These are phyloP conservation scores for Inosperma sp. DNA, from an alignment of 768 basidiomycete species.

Conservation along the genomic window DNA sequence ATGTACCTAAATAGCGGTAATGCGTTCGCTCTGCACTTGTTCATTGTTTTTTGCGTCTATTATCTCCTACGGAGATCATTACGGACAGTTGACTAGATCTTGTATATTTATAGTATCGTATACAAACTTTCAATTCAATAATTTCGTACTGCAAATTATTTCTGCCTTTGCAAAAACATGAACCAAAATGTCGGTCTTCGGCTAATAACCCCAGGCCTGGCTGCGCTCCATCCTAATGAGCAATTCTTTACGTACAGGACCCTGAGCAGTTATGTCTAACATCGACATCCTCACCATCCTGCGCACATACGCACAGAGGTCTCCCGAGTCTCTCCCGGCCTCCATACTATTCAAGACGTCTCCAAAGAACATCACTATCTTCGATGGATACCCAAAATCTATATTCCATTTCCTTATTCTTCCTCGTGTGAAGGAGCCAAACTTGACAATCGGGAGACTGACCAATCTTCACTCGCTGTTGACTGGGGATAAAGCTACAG, in stretches of 20 bases:
- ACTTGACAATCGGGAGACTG: slow-evolving; percentile 35
- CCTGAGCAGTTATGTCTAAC: slow-evolving; percentile 20
- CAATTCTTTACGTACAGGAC: too few relatives aligned
- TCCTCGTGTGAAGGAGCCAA: slow-evolving; percentile 47
- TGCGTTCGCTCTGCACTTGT: too few relatives aligned
- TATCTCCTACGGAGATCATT: background rate
- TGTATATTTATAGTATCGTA: background rate
- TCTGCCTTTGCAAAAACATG: too few relatives aligned
- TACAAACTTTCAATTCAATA: too few relatives aligned
- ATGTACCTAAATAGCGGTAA: too few relatives aligned
- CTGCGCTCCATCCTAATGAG: too few relatives aligned
- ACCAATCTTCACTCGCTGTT: slow-evolving; percentile 54
- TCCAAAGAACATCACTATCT: slow-evolving; percentile 55
- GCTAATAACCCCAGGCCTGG: too few relatives aligned
- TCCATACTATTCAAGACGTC: slow-evolving; percentile 58
- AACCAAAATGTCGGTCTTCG: too few relatives aligned
- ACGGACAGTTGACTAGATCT: background rate
- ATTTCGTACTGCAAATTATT: too few relatives aligned
- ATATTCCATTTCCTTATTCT: slow-evolving; percentile 86
- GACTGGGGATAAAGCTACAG: slow-evolving; percentile 47
- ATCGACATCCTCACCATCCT: slow-evolving; percentile 49
- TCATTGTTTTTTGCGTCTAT: background rate
- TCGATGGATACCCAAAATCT: slow-evolving; percentile 76
- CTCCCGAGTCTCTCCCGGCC: slow-evolving; percentile 50
- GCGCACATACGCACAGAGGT: slow-evolving; percentile 53